Percentiles rank a stretch among this genome's conserved stretches.
Evolutionary conservation across 345 rosid species (phyloP).

Genomic region (Mercurialis annua): DNA sequence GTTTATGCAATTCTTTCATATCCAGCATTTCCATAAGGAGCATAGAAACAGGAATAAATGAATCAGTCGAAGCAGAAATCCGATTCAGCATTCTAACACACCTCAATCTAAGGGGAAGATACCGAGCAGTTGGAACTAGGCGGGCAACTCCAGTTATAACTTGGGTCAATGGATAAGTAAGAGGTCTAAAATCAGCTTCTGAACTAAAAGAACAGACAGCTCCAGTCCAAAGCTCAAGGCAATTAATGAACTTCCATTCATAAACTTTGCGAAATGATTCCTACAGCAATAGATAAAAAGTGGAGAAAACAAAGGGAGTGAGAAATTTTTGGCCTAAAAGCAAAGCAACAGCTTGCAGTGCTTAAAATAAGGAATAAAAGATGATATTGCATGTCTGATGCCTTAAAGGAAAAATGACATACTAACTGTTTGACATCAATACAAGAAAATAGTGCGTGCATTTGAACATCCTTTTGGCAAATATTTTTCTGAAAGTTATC

Average conservation of each 20-base stretch:
- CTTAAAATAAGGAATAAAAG: slow-evolving; percentile 1
- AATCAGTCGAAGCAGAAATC: slow-evolving; percentile 66
- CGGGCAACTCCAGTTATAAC: slow-evolving; percentile 86
- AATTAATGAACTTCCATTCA: slow-evolving; percentile 92
- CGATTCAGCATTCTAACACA: slow-evolving; percentile 90
- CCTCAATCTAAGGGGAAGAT: slow-evolving; percentile 84
- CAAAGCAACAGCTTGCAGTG: slow-evolving; percentile 4
- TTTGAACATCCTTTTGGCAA: not conserved
- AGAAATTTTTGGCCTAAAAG: not conserved
- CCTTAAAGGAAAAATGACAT: not conserved
- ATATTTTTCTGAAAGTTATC: not conserved
- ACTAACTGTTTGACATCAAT: not conserved
- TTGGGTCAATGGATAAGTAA: slow-evolving; percentile 88
- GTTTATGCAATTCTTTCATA: slow-evolving; percentile 83
- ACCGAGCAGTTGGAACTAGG: slow-evolving; percentile 90
- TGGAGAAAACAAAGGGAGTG: not conserved
- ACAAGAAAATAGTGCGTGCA: not conserved
- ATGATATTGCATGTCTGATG: not conserved
- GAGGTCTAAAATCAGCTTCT: slow-evolving; percentile 74
- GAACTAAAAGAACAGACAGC: slow-evolving; percentile 68
- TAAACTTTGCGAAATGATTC: slow-evolving; percentile 91
- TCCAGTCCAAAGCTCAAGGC: slow-evolving; percentile 99
- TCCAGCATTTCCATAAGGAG: slow-evolving; percentile 96
- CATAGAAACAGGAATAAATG: slow-evolving; percentile 86
- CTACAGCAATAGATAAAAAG: slow-evolving; percentile 28